Conservation (phyloP, 345 rosid genomes). For the Gossypium sturtianum region DNA sequence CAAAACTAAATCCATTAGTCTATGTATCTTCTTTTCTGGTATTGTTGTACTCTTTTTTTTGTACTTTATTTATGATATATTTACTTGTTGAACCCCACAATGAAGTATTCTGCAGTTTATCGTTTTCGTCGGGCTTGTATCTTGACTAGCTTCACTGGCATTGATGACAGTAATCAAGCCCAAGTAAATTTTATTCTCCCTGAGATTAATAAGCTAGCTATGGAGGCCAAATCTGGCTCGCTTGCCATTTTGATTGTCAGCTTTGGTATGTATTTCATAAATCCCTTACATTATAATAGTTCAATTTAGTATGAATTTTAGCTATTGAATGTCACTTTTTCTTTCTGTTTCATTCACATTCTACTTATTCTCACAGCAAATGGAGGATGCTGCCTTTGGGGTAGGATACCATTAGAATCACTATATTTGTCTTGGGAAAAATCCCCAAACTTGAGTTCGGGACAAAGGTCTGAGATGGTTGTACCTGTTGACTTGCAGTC, state of each 20-base stretch:
- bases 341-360: conserved; percentile 9
- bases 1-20: neutral
- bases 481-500: conserved; percentile 65
- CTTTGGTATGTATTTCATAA: conserved; percentile 50
- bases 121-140: conserved; percentile 75
- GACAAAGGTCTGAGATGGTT: conserved; percentile 70
- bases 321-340: neutral
- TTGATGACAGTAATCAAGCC: conserved; percentile 55
- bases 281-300: neutral
- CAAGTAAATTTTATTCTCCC: conserved; percentile 81
- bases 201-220: conserved; percentile 65
- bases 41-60: neutral
- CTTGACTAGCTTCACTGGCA: conserved; percentile 67
- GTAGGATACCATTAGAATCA: conserved; percentile 70
- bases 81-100: conserved; percentile 32
- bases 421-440: conserved; percentile 67
- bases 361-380: conserved; percentile 46
- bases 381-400: conserved; percentile 80
- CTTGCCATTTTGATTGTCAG: conserved; percentile 77
- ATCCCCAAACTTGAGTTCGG: conserved; percentile 74
- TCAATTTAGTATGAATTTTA: conserved; percentile 1
- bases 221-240: conserved; percentile 76
- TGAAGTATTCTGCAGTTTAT: conserved; percentile 86
- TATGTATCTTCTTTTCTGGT: conserved; percentile 1
- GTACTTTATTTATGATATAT: conserved; percentile 21